These are phyloP conservation scores for Candida germanica DNA, from an alignment of 805 yeast species.

Conservation along the genomic window DNA sequence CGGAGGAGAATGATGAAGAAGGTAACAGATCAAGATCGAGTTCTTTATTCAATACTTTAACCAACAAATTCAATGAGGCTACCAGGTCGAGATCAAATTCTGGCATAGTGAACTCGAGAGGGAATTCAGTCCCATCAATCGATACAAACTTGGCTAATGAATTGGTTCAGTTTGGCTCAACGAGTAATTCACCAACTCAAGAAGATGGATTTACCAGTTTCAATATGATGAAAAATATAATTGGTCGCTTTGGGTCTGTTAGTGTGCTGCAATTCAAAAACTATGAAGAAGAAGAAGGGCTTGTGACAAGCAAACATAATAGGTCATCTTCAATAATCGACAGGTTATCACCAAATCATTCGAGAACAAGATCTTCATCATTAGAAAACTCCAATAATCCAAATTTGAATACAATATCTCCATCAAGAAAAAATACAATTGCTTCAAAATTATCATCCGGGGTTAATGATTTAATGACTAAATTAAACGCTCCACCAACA, in stretches of 20 bases:
- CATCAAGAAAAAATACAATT: slow-evolving; percentile 28
- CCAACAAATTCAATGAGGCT: slow-evolving; percentile 29
- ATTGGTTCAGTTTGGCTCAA: too few relatives aligned
- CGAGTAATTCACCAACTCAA: slow-evolving; percentile 2
- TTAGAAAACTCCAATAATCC: slow-evolving; percentile 7
- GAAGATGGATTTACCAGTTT: slow-evolving; percentile 21
- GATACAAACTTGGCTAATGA: slow-evolving; percentile 4
- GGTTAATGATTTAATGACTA: slow-evolving; percentile 41
- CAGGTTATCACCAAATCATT: slow-evolving; percentile 32
- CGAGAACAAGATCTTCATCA: slow-evolving; percentile 39
- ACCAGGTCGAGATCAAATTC: slow-evolving; percentile 31
- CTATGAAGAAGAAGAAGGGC: slow-evolving; percentile 13
- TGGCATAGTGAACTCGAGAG: slow-evolving; percentile 18
- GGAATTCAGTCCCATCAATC: slow-evolving; percentile 28
- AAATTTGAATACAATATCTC: slow-evolving; percentile 10
- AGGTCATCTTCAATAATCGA: slow-evolving; percentile 26
- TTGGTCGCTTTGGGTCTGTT: slow-evolving; percentile 33
- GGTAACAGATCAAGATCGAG: slow-evolving; percentile 33
- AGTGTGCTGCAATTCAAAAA: slow-evolving; percentile 23
- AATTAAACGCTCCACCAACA: slow-evolving; percentile 21
- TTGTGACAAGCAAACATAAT: slow-evolving; percentile 10
- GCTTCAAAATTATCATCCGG: slow-evolving; percentile 42
- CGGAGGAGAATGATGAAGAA: neutral
- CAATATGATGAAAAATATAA: slow-evolving; percentile 31
- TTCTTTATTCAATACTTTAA: slow-evolving; percentile 36